phyloP scores from a whole-genome alignment of 495 filamentous ascomycete species.

The Penicillium paxilli region DNA sequence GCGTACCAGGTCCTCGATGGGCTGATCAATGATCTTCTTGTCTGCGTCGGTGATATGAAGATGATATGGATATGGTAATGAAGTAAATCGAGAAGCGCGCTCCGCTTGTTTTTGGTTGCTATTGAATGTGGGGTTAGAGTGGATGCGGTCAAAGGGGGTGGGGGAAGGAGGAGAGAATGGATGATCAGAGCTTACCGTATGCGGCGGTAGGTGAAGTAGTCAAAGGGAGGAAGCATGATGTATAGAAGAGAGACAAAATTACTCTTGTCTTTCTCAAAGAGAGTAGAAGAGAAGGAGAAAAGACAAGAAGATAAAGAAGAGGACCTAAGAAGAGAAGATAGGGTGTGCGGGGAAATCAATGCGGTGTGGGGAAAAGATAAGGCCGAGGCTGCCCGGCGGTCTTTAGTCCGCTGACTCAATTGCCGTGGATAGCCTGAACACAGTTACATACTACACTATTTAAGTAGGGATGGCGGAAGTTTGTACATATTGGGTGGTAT shows the following conservation, averaged over 20 bases:
- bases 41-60: constrained; percentile 60
- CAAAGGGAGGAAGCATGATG: constrained; percentile 58
- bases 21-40: constrained; percentile 63
- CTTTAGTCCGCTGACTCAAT: constrained; percentile 23
- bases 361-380: no score
- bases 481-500: no score
- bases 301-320: neutral
- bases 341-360: neutral
- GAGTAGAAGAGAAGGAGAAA: neutral
- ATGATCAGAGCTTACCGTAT: constrained; percentile 41
- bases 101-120: constrained; percentile 81
- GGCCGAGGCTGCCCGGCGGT: constrained; percentile 14
- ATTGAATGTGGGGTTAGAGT: neutral
- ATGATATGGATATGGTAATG: constrained; percentile 66
- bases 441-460: no score
- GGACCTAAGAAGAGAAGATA: neutral
- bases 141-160: neutral
- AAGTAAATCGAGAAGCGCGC: constrained; percentile 65
- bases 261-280: neutral
- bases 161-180: neutral
- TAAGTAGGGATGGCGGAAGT: no score
- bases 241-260: neutral
- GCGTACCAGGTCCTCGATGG: constrained; percentile 75
- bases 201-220: constrained; percentile 57
- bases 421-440: no score